Evolutionary conservation across 345 rosid species (phyloP).

Genomic region (Linum trigynum): DNA sequence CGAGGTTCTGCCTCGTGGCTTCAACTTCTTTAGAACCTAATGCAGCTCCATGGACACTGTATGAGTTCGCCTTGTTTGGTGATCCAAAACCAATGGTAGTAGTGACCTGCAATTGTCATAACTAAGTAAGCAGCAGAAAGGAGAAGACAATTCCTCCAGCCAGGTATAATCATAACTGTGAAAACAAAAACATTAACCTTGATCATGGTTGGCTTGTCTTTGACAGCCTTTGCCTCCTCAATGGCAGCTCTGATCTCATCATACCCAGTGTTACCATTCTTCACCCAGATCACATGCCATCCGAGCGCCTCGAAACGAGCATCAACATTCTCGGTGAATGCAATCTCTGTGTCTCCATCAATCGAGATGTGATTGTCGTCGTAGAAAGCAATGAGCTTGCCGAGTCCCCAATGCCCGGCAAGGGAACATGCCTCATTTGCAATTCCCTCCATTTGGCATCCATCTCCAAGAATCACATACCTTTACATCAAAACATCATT

Average conservation of each 20-base stretch:
- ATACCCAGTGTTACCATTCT: conserved; percentile 97
- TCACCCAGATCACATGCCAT: conserved; percentile 99
- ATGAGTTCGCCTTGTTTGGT: conserved; percentile 91
- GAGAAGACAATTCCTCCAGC: not conserved
- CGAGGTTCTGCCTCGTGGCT: conserved; percentile 95
- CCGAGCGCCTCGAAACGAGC: conserved; percentile 93
- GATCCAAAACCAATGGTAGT: conserved; percentile 98
- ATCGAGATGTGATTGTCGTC: conserved; percentile 99
- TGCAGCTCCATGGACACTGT: conserved; percentile 97
- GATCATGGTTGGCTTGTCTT: conserved; percentile 82
- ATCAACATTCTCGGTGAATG: conserved; percentile 85
- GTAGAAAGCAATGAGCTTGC: conserved; percentile 92
- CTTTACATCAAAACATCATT: conserved; percentile 24
- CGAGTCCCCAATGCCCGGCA: conserved; percentile 98
- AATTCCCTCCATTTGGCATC: conserved; percentile 98
- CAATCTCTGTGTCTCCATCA: conserved; percentile 96
- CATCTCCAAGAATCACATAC: conserved; percentile 79
- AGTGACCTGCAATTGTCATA: conserved; percentile 39
- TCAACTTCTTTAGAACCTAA: conserved; percentile 98
- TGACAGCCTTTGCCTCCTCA: conserved; percentile 94
- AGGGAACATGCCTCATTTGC: conserved; percentile 87
- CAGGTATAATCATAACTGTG: not conserved
- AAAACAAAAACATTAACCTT: conserved; percentile 34
- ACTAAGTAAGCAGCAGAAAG: not conserved
- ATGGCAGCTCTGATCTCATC: conserved; percentile 99